Conservation (phyloP, 371 early-diverging fungal species). For the Conidiobolus coronatus region DNA sequence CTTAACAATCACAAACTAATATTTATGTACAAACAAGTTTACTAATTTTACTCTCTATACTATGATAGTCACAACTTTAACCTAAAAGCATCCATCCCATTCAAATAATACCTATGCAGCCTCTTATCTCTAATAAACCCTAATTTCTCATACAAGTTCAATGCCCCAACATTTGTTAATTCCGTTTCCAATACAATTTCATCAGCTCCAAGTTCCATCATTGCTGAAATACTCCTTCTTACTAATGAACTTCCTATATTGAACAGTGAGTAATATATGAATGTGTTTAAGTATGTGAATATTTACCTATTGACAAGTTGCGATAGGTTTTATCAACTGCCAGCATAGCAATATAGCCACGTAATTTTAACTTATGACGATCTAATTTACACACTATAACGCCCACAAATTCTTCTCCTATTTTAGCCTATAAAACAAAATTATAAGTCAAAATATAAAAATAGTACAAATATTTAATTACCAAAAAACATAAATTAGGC, state of each 20-base stretch:
- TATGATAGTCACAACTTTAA: constrained; percentile 42
- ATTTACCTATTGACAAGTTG: constrained; percentile 47
- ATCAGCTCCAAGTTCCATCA: constrained; percentile 58
- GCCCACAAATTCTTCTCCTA: constrained; percentile 48
- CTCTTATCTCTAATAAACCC: constrained; percentile 88
- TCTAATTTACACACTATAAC: constrained; percentile 82
- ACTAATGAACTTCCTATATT: constrained; percentile 37
- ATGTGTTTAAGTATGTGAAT: neutral
- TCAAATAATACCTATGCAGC: constrained; percentile 72
- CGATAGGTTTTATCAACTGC: constrained; percentile 60
- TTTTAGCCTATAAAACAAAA: neutral
- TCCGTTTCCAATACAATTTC: constrained; percentile 92
- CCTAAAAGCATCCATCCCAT: constrained; percentile 82
- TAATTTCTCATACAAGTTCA: constrained; percentile 68
- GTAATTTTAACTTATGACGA: constrained; percentile 28
- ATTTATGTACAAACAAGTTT: too few species aligned
- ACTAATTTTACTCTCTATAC: too few species aligned
- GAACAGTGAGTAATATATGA: neutral
- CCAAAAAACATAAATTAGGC: constrained; percentile 66
- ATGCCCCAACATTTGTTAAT: constrained; percentile 62
- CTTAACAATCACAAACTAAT: too few species aligned
- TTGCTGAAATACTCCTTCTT: constrained; percentile 35
- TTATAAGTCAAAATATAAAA: neutral
- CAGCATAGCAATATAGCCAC: constrained; percentile 96
- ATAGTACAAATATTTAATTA: constrained; percentile 8